Base-by-base conservation (phyloP, 768 basidiomycete species). In the Xanthoconium stramineum region DNA sequence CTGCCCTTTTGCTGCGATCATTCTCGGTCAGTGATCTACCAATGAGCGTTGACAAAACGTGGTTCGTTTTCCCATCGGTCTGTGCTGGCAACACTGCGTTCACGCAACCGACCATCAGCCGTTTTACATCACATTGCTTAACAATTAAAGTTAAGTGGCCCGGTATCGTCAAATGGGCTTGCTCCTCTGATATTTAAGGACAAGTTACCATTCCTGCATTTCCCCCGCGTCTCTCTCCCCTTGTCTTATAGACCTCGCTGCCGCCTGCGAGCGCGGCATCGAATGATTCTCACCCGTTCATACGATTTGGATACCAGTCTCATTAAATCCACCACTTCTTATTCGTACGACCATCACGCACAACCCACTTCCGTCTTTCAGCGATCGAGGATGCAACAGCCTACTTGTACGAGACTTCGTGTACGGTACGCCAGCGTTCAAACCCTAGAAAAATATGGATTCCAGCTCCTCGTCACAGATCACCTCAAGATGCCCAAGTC, bases 331-430 rank as follows among this genome's bases (percentile, higher is more conserved):
- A 69, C 61, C 46, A 29, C 49, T 55, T 64, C 61, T 57, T 58
- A 56, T 57, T 65, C 62, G 35, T 51, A 54, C 66, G 15, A 36
- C 59, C 50, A 58, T 62, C 61, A 66, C 57, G 29, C 53, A 6
- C 58, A 54, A 45, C 61, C 43, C 50, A 52, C 47, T 43, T 20
- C 55, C 55, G 56, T 33, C 50, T 40, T 33, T 46, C 61, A 49
- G 24, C 55, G 47, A 48, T 58, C 61, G 24, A 65, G 56, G 56
- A 85, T 86, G 81, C 88, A 89, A 66, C 78, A 71, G 29, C 89
- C 89, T 10, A 91, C 89, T 24, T 86, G 84, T 72, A 77, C 77
- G 28, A 75, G 74, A 52, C 76, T 88, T 53, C 85, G 83, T 58
- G 80, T 91, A 19, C 58, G 70, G 70, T 73, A 55, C 51, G 68